A percentile compares a stretch with the other conserved stretches of the same genome.
phyloP scores from a whole-genome alignment of 768 basidiomycete genomes.

The Myochromella boudieri region DNA sequence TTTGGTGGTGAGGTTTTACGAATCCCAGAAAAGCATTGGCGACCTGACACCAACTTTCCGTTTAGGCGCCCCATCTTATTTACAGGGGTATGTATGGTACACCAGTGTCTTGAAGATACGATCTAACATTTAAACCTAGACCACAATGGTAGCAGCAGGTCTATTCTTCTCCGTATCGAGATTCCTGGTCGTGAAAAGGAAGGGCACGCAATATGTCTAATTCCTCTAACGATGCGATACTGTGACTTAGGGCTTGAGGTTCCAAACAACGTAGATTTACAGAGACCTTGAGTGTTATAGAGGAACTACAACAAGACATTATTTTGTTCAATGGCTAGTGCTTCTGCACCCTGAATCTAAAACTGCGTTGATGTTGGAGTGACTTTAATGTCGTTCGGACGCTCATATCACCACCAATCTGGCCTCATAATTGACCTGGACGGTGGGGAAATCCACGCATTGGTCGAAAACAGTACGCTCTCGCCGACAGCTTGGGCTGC shows the following conservation, averaged over 20 bases:
- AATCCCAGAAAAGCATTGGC: not conserved
- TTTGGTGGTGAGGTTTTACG: slow-evolving; percentile 14
- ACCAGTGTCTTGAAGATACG: not conserved
- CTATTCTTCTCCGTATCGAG: slow-evolving; percentile 4
- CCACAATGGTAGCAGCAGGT: slow-evolving; percentile 1
- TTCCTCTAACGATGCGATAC: not conserved
- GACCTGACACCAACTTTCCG: not conserved
- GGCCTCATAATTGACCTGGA: too few species aligned
- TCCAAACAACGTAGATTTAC: too few species aligned
- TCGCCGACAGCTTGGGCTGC: too few species aligned
- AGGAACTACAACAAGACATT: too few species aligned
- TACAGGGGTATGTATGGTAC: slow-evolving; percentile 10
- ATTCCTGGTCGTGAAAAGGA: slow-evolving; percentile 5
- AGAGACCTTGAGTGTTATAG: too few species aligned
- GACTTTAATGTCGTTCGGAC: too few species aligned
- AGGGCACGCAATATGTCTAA: slow-evolving; percentile 11
- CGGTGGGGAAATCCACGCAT: too few species aligned
- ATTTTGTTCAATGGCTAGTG: too few species aligned
- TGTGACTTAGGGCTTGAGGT: not conserved
- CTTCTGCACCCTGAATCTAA: too few species aligned
- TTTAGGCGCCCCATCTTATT: slow-evolving; percentile 16
- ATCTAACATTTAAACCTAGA: not conserved
- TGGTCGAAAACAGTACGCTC: too few species aligned
- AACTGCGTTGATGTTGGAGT: too few species aligned
- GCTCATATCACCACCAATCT: too few species aligned